phyloP scores from a whole-genome alignment of 192 early-diverging fungal species.

The Cetraspora pellucida region DNA sequence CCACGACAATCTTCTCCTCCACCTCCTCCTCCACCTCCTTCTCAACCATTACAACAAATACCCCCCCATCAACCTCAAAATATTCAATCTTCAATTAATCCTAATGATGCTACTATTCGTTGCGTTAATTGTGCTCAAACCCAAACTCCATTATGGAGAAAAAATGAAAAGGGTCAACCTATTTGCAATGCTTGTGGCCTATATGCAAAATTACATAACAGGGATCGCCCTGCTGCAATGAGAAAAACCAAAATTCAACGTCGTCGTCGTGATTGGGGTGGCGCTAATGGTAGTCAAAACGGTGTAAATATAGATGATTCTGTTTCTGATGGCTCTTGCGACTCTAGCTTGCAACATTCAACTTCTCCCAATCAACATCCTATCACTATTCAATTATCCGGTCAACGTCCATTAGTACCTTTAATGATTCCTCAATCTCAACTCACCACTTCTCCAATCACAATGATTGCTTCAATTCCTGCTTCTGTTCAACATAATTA shows the following conservation, averaged over 20 bases:
- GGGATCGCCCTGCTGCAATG: conserved; percentile 82
- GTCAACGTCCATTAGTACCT: conserved; percentile 32
- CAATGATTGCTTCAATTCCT: background rate
- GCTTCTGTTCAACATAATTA: background rate
- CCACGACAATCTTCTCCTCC: background rate
- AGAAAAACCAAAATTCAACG: conserved; percentile 67
- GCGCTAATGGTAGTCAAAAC: conserved; percentile 28
- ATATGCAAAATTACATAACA: conserved; percentile 92
- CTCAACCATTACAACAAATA: conserved; percentile 28
- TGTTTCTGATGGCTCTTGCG: conserved; percentile 6
- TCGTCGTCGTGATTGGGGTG: conserved; percentile 57
- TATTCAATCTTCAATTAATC: conserved; percentile 2
- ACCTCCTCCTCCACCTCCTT: conserved; percentile 2
- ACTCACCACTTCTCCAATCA: background rate
- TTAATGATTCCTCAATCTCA: conserved; percentile 17
- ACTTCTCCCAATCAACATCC: conserved; percentile 26
- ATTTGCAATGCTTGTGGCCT: conserved; percentile 85
- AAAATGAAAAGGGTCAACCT: conserved; percentile 70
- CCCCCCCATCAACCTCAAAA: conserved; percentile 34
- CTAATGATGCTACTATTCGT: conserved; percentile 19
- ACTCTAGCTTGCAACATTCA: conserved; percentile 7
- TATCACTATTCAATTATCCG: conserved; percentile 25
- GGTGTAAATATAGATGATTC: conserved; percentile 13
- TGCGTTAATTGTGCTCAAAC: conserved; percentile 76
- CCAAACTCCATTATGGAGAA: conserved; percentile 78